These are phyloP conservation scores for Zygotorulaspora danielsina DNA, from an alignment of 805 yeast species.

Conservation along the genomic window DNA sequence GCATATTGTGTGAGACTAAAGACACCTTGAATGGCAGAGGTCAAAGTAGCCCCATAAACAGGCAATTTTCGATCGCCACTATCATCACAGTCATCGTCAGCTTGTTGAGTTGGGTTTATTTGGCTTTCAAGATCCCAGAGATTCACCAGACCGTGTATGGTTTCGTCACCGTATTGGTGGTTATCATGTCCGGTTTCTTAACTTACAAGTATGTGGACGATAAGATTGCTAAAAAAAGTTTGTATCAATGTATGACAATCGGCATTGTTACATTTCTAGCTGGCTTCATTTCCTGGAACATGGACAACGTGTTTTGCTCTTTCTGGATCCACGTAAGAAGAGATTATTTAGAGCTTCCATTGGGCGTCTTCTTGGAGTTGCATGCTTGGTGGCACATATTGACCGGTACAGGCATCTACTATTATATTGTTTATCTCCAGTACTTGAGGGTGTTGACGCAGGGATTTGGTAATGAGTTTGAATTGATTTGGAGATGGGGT, in stretches of 20 bases:
- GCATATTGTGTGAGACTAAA: conserved; percentile 60
- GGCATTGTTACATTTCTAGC: conserved; percentile 61
- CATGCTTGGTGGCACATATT: conserved; percentile 98
- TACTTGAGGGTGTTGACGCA: conserved; percentile 64
- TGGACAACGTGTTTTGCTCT: conserved; percentile 77
- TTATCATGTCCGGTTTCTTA: conserved; percentile 52
- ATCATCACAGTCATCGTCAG: conserved; percentile 18
- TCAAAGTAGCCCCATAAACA: conserved; percentile 11
- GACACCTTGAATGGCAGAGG: conserved; percentile 11
- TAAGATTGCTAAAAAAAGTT: conserved; percentile 41
- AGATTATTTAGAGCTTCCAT: conserved; percentile 62
- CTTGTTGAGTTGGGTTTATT: conserved; percentile 45
- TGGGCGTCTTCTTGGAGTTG: conserved; percentile 80
- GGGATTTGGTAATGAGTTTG: conserved; percentile 52
- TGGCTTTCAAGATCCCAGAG: conserved; percentile 73
- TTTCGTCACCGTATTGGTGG: conserved; percentile 63
- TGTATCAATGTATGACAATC: conserved; percentile 50
- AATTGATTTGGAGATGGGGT: conserved; percentile 54
- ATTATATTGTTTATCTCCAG: conserved; percentile 75
- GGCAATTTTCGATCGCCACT: conserved; percentile 16
- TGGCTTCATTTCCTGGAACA: conserved; percentile 84
- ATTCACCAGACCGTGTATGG: conserved; percentile 89
- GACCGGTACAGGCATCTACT: conserved; percentile 84
- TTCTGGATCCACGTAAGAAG: conserved; percentile 57
- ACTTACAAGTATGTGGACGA: conserved; percentile 56